Base-by-base conservation (phyloP, 805 yeast genomes). In the Torulaspora microellipsoides region DNA sequence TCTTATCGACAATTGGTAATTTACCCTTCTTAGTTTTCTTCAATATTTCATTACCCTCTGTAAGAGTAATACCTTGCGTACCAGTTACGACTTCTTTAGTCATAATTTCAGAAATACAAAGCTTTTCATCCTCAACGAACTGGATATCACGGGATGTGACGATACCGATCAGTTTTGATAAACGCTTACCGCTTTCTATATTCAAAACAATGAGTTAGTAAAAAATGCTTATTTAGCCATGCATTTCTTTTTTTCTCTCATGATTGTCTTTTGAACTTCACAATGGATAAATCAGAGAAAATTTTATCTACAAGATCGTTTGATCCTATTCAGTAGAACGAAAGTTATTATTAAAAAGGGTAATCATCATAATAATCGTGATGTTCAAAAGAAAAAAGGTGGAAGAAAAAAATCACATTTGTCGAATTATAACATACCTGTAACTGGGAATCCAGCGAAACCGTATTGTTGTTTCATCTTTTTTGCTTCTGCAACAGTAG, bases 271-370 rank as follows among this genome's bases (percentile, higher is more conserved):
- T 6, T n/a, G 29, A 31, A 31, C 23, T 7, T 8, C 12, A 32
- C 13, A 20, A 32, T 25, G 15, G 30, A 35, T 38, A 27, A 36
- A 43, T 68, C 77, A 74, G 80, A 59, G 60, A 55, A 65, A 61
- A 67, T 57, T 54, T 65, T 83, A 58, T 89, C 97, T 95, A 70
- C 96, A 88, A 78, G 95, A 85, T 89, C 93, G 95, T 84, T 82
- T 81, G 93, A 85, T 84, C 95, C 65, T 65, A 73, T 61, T 83
- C 96, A 95, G 98, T 83, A 91, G 99, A 91, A 91, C 98, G 99
- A 91, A 91, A 91, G 98, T 91, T 89, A 86, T 75, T 67, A 66
- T 58, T 57, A 52, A 54, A 42, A 50, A 56, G 60, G 54, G 52
- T 63, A 62, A 75, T 81, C 85, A 80, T 81, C 86, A 80, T 64